Evolutionary conservation across 768 basidiomycete species (phyloP).

Genomic region (Tephrocybe sp.): DNA sequence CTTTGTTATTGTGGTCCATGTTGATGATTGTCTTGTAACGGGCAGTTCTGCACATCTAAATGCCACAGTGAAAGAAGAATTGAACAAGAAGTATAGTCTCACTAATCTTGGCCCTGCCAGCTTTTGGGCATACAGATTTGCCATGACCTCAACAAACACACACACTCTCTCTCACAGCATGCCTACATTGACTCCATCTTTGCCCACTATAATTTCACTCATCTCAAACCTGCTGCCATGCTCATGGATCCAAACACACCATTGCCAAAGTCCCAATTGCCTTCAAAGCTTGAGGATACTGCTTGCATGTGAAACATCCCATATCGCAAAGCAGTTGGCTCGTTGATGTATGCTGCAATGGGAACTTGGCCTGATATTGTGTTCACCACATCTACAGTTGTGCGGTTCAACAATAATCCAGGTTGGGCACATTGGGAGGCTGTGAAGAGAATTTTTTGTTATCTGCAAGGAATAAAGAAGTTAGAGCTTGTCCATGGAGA

Average conservation of each 20-base stretch:
- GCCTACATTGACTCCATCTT: neutral
- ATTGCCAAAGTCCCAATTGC: no score
- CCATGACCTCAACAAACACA: slow-evolving; percentile 7
- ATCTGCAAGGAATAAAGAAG: slow-evolving; percentile 26
- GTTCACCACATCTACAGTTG: slow-evolving; percentile 9
- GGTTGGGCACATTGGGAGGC: slow-evolving; percentile 14
- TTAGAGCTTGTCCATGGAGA: slow-evolving; percentile 23
- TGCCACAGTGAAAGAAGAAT: neutral
- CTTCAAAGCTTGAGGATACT: neutral
- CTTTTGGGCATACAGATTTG: slow-evolving; percentile 23
- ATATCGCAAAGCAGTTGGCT: slow-evolving; percentile 21
- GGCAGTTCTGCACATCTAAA: neutral
- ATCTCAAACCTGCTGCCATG: no score
- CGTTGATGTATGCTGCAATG: slow-evolving; percentile 27
- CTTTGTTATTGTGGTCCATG: neutral
- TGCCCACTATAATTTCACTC: no score
- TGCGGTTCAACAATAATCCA: slow-evolving; percentile 19
- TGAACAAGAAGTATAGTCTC: slow-evolving; percentile 18
- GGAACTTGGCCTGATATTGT: no score
- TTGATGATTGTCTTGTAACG: slow-evolving; percentile 4
- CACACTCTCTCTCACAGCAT: neutral
- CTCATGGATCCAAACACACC: no score
- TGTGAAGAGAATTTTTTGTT: slow-evolving; percentile 6
- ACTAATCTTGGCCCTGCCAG: slow-evolving; percentile 25
- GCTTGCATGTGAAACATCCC: slow-evolving; percentile 16